A percentile compares a stretch with the other conserved stretches of the same genome.
Conservation (phyloP, 2,329 filamentous ascomycete species). For the Botrytis paeoniae region DNA sequence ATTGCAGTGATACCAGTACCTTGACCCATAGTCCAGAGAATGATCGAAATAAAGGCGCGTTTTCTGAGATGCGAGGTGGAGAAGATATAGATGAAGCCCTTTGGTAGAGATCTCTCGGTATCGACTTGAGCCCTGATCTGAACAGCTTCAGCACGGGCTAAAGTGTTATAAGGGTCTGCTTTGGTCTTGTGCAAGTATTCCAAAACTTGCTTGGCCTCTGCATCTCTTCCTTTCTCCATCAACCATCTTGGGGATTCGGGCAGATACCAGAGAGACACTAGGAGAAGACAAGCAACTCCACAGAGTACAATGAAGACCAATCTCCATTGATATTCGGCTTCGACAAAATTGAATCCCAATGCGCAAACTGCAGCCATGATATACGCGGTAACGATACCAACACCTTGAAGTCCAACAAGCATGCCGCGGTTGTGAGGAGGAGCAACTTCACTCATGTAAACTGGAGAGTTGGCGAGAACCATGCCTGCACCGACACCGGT, state of each 20-base stretch:
- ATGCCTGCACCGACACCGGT: slow-evolving; percentile 19
- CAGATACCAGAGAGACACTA: slow-evolving; percentile 52
- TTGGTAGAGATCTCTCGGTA: background rate
- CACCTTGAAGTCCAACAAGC: slow-evolving; percentile 37
- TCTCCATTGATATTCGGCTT: slow-evolving; percentile 12
- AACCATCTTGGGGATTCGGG: slow-evolving; percentile 63
- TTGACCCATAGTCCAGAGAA: slow-evolving; percentile 14
- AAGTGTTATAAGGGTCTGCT: slow-evolving; percentile 1
- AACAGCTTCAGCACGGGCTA: slow-evolving; percentile 7
- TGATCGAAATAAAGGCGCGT: slow-evolving; percentile 7
- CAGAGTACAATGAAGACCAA: slow-evolving; percentile 9
- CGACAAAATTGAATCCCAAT: slow-evolving; percentile 3
- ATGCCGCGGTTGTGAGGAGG: slow-evolving; percentile 35
- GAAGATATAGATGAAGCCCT: slow-evolving; percentile 18
- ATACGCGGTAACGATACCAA: slow-evolving; percentile 35
- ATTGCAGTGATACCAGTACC: slow-evolving; percentile 13
- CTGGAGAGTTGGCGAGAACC: slow-evolving; percentile 22
- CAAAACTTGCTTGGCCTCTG: slow-evolving; percentile 24
- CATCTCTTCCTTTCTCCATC: slow-evolving; percentile 21
- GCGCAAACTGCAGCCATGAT: slow-evolving; percentile 25
- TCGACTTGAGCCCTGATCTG: slow-evolving; percentile 12
- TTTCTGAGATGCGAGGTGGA: slow-evolving; percentile 11
- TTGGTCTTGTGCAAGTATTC: slow-evolving; percentile 21
- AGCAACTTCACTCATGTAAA: slow-evolving; percentile 34
- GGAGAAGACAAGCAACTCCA: slow-evolving; percentile 24